A percentile compares a stretch with the other conserved stretches of the same genome.
phyloP scores from a whole-genome alignment of 2,329 filamentous ascomycete genomes.

The Trichoderma koningii region DNA sequence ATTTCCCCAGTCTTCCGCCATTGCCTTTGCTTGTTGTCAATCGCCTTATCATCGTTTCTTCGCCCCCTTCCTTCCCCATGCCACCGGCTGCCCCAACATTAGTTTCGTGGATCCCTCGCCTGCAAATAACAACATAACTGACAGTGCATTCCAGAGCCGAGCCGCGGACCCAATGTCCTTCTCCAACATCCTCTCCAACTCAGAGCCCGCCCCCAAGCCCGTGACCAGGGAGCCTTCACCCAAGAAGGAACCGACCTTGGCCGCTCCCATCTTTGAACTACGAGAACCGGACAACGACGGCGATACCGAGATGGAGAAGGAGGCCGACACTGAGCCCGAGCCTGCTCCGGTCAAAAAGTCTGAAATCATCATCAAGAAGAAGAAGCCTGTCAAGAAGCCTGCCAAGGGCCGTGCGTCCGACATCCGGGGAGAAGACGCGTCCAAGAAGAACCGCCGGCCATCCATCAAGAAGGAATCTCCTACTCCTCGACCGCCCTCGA shows the following conservation, averaged over 20 bases:
- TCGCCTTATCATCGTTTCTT: no score
- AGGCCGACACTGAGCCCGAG: conserved; percentile 42
- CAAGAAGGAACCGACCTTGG: conserved; percentile 31
- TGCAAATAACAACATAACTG: not conserved
- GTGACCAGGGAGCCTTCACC: conserved; percentile 35
- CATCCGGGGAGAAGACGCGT: conserved; percentile 52
- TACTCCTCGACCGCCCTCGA: conserved; percentile 52
- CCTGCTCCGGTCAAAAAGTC: conserved; percentile 33
- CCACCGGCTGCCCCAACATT: not conserved
- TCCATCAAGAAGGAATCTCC: conserved; percentile 54
- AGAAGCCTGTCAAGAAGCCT: conserved; percentile 43
- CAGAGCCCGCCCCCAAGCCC: conserved; percentile 64
- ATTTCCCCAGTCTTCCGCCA: not conserved
- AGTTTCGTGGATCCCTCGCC: not conserved
- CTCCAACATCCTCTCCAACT: conserved; percentile 85
- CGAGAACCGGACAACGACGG: conserved; percentile 33
- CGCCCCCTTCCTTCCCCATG: not conserved
- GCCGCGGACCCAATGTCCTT: conserved; percentile 91
- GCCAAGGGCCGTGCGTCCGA: conserved; percentile 55
- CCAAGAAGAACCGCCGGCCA: conserved; percentile 53
- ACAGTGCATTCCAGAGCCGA: conserved; percentile 58
- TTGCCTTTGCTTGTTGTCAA: not conserved
- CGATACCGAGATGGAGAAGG: conserved; percentile 41
- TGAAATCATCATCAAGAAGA: conserved; percentile 37
- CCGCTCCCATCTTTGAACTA: conserved; percentile 43